phyloP scores from a whole-genome alignment of 208 protist genomes.

The Leishmania turanica region DNA sequence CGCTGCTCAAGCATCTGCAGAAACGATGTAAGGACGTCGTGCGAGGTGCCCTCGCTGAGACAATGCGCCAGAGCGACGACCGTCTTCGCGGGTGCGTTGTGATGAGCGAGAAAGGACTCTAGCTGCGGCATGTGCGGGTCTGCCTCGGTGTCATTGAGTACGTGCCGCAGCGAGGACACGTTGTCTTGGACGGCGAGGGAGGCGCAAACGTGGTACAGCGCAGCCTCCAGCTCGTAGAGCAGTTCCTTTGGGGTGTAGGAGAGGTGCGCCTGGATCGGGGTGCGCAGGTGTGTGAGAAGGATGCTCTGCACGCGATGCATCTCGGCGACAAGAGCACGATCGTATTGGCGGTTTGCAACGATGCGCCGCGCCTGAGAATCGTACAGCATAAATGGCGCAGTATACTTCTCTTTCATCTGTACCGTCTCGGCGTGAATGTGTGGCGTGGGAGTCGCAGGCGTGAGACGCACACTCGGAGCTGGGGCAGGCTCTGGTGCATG shows the following conservation, averaged over 20 bases:
- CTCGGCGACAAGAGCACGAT: slow-evolving; percentile 36
- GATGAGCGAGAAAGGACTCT: slow-evolving; percentile 46
- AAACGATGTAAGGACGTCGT: slow-evolving; percentile 27
- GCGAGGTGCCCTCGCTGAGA: slow-evolving; percentile 50
- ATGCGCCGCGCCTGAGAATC: slow-evolving; percentile 44
- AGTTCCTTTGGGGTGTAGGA: slow-evolving; percentile 55
- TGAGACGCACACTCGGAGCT: background rate
- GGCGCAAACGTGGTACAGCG: slow-evolving; percentile 44
- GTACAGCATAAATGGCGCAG: slow-evolving; percentile 65
- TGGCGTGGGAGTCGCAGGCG: background rate
- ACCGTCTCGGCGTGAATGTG: slow-evolving; percentile 19
- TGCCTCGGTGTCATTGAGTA: slow-evolving; percentile 40
- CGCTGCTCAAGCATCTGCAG: slow-evolving; percentile 43
- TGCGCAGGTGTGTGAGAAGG: slow-evolving; percentile 44
- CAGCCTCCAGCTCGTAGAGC: slow-evolving; percentile 50
- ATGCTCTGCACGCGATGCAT: slow-evolving; percentile 51
- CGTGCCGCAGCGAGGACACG: slow-evolving; percentile 17
- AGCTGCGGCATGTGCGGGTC: slow-evolving; percentile 36
- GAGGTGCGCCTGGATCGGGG: slow-evolving; percentile 21
- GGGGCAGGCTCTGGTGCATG: background rate
- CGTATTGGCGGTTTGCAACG: slow-evolving; percentile 46
- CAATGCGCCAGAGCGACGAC: slow-evolving; percentile 48
- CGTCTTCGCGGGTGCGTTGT: slow-evolving; percentile 42
- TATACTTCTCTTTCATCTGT: slow-evolving; percentile 42
- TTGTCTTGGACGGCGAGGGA: slow-evolving; percentile 43